phyloP scores from a whole-genome alignment of 257 asterid species.

The Solanum okadae region DNA sequence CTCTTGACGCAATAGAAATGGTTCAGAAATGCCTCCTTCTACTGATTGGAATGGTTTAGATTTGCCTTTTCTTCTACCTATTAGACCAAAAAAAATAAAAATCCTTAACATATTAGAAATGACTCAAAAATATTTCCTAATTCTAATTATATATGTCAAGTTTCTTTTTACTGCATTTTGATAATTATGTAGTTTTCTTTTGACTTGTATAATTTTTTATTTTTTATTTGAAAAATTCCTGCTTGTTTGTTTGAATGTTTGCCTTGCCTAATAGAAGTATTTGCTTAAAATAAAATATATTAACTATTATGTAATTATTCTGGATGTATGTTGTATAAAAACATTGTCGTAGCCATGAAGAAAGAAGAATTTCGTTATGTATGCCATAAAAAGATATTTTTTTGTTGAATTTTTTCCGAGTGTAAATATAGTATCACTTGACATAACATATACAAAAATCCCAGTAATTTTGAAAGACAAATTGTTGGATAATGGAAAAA shows the following conservation, averaged over 20 bases:
- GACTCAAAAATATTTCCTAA: background rate
- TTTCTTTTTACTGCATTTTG: background rate
- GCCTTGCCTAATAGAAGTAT: background rate
- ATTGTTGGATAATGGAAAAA: background rate
- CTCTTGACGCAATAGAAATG: background rate
- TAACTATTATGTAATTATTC: too few relatives aligned
- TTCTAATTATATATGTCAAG: background rate
- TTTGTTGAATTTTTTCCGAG: background rate
- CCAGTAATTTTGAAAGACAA: too few relatives aligned
- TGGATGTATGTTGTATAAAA: background rate
- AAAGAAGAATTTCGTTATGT: background rate
- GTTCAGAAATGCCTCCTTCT: background rate
- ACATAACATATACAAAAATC: too few relatives aligned
- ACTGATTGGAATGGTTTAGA: background rate
- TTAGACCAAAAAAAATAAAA: background rate
- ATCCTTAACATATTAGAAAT: too few relatives aligned
- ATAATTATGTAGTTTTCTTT: background rate
- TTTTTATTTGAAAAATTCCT: background rate
- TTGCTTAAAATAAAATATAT: background rate
- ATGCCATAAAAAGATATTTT: background rate
- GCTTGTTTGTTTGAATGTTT: background rate
- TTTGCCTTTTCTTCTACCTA: background rate
- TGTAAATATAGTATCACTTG: background rate
- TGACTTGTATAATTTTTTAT: background rate
- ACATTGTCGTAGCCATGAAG: background rate